These are phyloP conservation scores for Magnolia changhungtana DNA, from an alignment of 164 flowering plant species.

Conservation along the genomic window DNA sequence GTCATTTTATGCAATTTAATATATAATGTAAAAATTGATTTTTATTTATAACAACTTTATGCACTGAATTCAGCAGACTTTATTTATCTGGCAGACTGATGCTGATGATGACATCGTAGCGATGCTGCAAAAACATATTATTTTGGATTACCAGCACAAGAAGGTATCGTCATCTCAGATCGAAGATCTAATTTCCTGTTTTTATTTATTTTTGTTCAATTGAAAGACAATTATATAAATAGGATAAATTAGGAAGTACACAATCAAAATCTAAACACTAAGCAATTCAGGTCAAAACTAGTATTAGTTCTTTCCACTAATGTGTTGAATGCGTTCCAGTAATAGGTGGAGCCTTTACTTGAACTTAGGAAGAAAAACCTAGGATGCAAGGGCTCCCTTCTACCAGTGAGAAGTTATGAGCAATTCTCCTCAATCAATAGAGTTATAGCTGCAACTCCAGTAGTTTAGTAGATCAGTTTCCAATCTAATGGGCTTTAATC, in stretches of 20 bases:
- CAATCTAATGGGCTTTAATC: too few relatives aligned
- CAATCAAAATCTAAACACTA: not conserved
- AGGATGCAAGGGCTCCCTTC: too few relatives aligned
- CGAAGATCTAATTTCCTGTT: not conserved
- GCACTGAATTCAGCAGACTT: not conserved
- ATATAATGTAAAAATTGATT: too few relatives aligned
- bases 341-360: too few relatives aligned
- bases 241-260: not conserved
- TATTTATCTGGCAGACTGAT: constrained; percentile 46
- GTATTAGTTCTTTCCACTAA: not conserved
- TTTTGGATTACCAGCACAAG: constrained; percentile 52
- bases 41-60: too few relatives aligned
- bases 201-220: not conserved
- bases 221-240: not conserved
- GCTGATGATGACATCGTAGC: constrained; percentile 51
- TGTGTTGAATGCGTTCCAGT: too few relatives aligned
- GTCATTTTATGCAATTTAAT: too few relatives aligned
- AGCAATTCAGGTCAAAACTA: not conserved
- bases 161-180: constrained; percentile 44
- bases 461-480: too few relatives aligned
- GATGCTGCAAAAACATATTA: constrained; percentile 58
- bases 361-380: too few relatives aligned
- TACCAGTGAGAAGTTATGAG: too few relatives aligned
- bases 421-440: too few relatives aligned
- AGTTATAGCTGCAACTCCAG: too few relatives aligned